Evolutionary conservation across 2,329 filamentous ascomycete species (phyloP).

Genomic region (Aureobasidium sp.): DNA sequence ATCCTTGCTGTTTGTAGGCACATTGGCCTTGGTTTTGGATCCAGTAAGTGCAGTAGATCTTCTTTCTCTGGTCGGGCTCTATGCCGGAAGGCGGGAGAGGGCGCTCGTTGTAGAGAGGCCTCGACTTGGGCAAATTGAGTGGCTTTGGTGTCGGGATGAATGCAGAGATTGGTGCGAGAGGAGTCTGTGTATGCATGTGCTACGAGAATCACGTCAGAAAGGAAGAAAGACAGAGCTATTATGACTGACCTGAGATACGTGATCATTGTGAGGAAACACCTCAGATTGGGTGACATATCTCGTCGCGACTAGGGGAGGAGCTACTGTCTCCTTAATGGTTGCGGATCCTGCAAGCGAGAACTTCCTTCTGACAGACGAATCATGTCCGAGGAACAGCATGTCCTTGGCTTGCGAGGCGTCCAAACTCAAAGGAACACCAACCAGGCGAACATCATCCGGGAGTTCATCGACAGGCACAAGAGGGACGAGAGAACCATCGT

Average conservation of each 20-base stretch:
- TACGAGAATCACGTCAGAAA: background rate
- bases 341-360: conserved; percentile 16
- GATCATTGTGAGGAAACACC: background rate
- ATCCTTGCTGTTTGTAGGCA: conserved; percentile 77
- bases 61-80: conserved; percentile 45
- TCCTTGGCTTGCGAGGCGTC: conserved; percentile 24
- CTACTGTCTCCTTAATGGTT: conserved; percentile 19
- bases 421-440: conserved; percentile 31
- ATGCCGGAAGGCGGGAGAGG: conserved; percentile 30
- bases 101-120: conserved; percentile 7
- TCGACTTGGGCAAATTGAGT: background rate
- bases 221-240: background rate
- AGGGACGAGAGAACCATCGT: conserved; percentile 30
- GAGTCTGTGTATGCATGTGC: background rate
- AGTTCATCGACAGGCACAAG: conserved; percentile 39
- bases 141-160: background rate
- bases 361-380: conserved; percentile 20
- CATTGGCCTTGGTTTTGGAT: conserved; percentile 71
- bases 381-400: conserved; percentile 27
- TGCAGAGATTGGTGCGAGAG: background rate
- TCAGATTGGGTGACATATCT: background rate
- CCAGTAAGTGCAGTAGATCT: conserved; percentile 85
- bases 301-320: conserved; percentile 13
- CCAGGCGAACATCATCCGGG: conserved; percentile 31
- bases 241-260: background rate